These are phyloP conservation scores for Nicotiana sylvestris DNA, from an alignment of 257 asterid species.

Conservation along the genomic window DNA sequence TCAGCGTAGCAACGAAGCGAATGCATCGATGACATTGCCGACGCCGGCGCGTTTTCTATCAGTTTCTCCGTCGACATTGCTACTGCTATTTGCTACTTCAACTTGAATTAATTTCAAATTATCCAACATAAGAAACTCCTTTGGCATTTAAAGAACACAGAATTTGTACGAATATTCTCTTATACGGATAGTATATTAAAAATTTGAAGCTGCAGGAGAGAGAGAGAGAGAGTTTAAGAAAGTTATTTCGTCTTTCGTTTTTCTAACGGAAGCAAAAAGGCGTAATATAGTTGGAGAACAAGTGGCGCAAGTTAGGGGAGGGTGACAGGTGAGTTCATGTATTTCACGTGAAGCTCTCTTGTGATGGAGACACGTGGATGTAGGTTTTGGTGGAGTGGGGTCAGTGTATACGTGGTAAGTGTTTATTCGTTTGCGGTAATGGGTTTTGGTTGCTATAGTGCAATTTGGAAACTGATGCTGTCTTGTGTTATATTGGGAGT, in stretches of 20 bases:
- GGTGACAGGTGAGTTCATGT: slow-evolving; percentile 17
- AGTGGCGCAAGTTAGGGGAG: slow-evolving; percentile 10
- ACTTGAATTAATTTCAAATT: neutral
- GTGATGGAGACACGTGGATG: slow-evolving; percentile 31
- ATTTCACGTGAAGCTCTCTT: slow-evolving; percentile 17
- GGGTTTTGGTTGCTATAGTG: neutral
- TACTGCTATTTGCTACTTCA: neutral
- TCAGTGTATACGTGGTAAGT: slow-evolving; percentile 14
- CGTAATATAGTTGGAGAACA: slow-evolving; percentile 24
- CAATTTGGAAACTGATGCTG: neutral
- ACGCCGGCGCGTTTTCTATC: slow-evolving; percentile 25
- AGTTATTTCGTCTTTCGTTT: neutral
- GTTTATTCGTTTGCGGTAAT: neutral
- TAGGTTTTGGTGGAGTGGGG: neutral
- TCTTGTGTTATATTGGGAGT: neutral
- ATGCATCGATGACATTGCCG: slow-evolving; percentile 47
- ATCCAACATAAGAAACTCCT: slow-evolving; percentile 1
- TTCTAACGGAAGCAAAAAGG: slow-evolving; percentile 20
- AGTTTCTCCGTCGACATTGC: slow-evolving; percentile 76
- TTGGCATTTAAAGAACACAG: neutral
- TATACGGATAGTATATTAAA: neutral
- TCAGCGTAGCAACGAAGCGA: slow-evolving; percentile 46
- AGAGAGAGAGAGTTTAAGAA: neutral
- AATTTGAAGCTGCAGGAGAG: neutral
- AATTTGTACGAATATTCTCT: neutral